Evolutionary conservation across 2,329 filamentous ascomycete species (phyloP), one percentile per base, ranked within the genome.

Genomic region (Claviceps pusilla): DNA sequence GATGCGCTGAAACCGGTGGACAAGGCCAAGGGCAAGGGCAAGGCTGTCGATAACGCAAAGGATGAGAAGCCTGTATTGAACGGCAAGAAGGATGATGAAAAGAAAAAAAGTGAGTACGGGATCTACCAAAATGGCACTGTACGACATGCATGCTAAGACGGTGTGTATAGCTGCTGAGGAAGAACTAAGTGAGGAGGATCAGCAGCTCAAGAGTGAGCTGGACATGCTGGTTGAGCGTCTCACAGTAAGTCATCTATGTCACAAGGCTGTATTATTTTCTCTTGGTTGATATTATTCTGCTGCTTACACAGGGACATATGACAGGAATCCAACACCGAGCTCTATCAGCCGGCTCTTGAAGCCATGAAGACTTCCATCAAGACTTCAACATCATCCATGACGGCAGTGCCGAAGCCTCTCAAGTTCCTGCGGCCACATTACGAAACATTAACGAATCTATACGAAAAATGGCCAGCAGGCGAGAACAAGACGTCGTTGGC

Each of bases 321-420:
- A 3, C 65, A 95, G 88, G 93, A 97, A 75, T 78, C 85, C 60
- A 87, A 97, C 72, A 78, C 79, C 60, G 83, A 82, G 56, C 85
- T 97, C 62, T 96, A 97, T 76, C 91, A 90, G 69, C 82, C 90
- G 56, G 87, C 93, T 54, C 77, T 98, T 61, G 90, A 97, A 71
- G 86, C 89, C 61, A 96, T 98, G 82, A 97, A 96, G 76, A 89
- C 84, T 65, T 94, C 89, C 67, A 98, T 98, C 77, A 97, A 96
- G 77, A 98, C 93, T 54, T 95, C 93, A 57, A 98, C 93, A 61
- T 97, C 90, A 56, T 98, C 94, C 48, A 98, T 98, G 93, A 98
- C 93, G 50, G 93, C 93, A 57, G 93, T 98, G 58, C 93, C 94
- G 29, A 98, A 98, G 73, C 93, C 93, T 39, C 79, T 98, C 64